phyloP scores from a whole-genome alignment of 495 filamentous ascomycete genomes.

The Tuber indicum region DNA sequence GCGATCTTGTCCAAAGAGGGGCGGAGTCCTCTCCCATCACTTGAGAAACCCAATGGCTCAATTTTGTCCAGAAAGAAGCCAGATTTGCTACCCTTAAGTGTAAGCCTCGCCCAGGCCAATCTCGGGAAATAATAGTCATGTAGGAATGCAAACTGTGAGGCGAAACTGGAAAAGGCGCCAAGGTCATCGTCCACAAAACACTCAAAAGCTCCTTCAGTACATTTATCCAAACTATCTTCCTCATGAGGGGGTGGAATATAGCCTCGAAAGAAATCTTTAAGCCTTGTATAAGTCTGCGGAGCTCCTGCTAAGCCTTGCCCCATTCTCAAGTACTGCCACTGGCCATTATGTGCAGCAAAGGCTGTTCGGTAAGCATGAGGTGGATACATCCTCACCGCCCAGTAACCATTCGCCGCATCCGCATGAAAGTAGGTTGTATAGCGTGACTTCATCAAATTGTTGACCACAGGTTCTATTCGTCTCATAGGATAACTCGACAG shows the following conservation, averaged over 20 bases:
- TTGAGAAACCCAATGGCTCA: neutral
- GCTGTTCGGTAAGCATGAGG: conserved; percentile 15
- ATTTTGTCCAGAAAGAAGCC: neutral
- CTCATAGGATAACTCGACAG: conserved; percentile 1
- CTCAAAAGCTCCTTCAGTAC: neutral
- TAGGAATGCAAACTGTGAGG: neutral
- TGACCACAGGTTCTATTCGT: conserved; percentile 5
- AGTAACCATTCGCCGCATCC: conserved; percentile 7
- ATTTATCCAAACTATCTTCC: neutral
- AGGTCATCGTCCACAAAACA: conserved; percentile 15
- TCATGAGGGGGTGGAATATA: neutral
- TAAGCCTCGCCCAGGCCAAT: neutral
- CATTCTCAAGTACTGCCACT: conserved; percentile 14
- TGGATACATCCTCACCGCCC: neutral
- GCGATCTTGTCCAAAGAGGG: neutral
- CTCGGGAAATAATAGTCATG: conserved; percentile 4
- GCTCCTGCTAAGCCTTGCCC: conserved; percentile 4
- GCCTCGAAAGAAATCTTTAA: conserved; percentile 1
- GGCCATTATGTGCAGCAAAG: conserved; percentile 8
- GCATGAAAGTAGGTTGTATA: neutral
- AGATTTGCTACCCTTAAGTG: neutral
- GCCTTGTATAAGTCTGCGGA: conserved; percentile 7
- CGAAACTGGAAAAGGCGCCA: neutral
- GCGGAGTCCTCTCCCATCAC: neutral
- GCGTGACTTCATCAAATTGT: neutral